Conservation (phyloP, 306 rosid species). For the Fragaria vesca region DNA sequence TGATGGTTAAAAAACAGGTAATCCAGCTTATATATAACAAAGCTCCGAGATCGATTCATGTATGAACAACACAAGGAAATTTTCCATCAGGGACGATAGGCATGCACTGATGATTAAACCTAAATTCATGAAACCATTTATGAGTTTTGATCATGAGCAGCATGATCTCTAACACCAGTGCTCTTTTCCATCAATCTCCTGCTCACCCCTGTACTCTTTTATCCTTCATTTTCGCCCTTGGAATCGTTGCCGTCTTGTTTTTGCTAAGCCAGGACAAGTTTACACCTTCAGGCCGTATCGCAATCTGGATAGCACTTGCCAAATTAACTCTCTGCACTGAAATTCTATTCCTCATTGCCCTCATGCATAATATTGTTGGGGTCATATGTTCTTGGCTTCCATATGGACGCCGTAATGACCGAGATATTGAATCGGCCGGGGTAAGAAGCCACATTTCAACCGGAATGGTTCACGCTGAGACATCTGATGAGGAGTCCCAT, state of each 20-base stretch:
- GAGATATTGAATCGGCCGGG: background rate
- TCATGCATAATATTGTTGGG: constrained; percentile 14
- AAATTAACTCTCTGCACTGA: constrained; percentile 1
- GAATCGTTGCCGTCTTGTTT: background rate
- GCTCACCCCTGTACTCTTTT: background rate
- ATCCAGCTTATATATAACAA: background rate
- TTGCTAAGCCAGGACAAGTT: constrained; percentile 8
- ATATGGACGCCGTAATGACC: background rate
- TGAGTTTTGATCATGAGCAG: constrained; percentile 14
- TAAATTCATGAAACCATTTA: background rate
- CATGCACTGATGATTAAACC: no score
- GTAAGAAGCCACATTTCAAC: background rate
- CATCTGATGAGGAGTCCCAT: background rate
- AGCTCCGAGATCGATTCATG: background rate
- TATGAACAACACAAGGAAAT: background rate
- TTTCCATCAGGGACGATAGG: background rate
- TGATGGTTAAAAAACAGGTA: background rate
- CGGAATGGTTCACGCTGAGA: background rate
- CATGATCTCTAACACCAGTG: background rate
- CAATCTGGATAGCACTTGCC: constrained; percentile 8
- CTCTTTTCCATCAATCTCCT: background rate
- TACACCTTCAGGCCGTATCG: constrained; percentile 2
- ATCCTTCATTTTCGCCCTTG: constrained; percentile 9
- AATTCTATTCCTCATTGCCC: constrained; percentile 4
- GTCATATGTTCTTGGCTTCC: constrained; percentile 12